Evolutionary conservation across 352 stramenopile genomes (phyloP).

Genomic region (Thraustotheca clavata): DNA sequence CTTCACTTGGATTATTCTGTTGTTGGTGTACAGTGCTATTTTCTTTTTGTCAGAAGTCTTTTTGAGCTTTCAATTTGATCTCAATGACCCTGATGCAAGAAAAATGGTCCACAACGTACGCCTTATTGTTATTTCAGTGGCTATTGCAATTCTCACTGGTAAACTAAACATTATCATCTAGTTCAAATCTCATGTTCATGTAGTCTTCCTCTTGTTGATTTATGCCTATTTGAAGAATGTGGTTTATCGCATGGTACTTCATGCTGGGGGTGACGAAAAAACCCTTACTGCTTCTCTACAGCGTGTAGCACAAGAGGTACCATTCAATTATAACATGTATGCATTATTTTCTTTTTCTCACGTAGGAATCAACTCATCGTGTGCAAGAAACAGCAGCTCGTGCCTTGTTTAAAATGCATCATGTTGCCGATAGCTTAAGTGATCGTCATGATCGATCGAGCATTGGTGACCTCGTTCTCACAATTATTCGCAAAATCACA

Average conservation of each 20-base stretch:
- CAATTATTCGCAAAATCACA: neutral
- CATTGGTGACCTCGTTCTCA: slow-evolving; percentile 8
- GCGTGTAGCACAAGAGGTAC: neutral
- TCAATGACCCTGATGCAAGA: neutral
- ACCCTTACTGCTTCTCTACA: slow-evolving; percentile 5
- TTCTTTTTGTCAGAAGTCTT: slow-evolving; percentile 14
- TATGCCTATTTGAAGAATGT: slow-evolving; percentile 2
- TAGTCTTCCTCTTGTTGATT: neutral
- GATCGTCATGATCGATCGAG: slow-evolving; percentile 17
- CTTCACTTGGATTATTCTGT: slow-evolving; percentile 10
- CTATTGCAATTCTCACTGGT: neutral
- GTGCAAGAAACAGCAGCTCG: neutral
- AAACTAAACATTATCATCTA: neutral
- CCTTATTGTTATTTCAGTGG: slow-evolving; percentile 1
- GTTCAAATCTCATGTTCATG: neutral
- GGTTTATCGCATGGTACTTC: slow-evolving; percentile 14
- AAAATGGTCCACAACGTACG: neutral
- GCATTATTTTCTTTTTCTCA: neutral
- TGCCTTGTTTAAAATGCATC: neutral
- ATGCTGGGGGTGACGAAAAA: slow-evolving; percentile 14
- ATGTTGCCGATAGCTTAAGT: neutral
- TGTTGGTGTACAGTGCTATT: slow-evolving; percentile 8
- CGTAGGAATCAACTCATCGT: neutral
- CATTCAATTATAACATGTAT: neutral
- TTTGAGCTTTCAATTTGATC: neutral